phyloP scores from a whole-genome alignment of 108 stramenopile species.

The Schizochytrium sp. region DNA sequence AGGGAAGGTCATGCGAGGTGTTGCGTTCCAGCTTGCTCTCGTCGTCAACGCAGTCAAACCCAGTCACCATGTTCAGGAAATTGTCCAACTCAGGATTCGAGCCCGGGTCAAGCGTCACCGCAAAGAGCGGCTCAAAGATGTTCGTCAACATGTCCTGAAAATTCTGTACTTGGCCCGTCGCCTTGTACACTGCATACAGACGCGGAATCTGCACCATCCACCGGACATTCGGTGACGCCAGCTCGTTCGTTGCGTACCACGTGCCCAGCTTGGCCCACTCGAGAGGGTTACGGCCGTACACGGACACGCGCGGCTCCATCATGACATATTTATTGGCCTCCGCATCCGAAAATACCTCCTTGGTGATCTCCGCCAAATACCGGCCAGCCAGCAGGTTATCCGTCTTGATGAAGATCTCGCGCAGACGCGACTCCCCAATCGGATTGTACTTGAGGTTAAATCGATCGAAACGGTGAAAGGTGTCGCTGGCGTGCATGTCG shows the following conservation, averaged over 20 bases:
- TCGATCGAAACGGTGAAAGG: conserved; percentile 97
- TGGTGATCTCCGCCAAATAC: conserved; percentile 89
- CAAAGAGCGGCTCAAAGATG: conserved; percentile 90
- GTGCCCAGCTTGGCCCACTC: conserved; percentile 80
- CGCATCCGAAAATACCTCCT: conserved; percentile 72
- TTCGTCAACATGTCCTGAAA: conserved; percentile 90
- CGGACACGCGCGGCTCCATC: conserved; percentile 81
- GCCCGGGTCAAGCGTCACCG: conserved; percentile 59
- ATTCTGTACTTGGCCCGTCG: conserved; percentile 42
- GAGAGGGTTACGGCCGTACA: conserved; percentile 86
- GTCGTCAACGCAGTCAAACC: conserved; percentile 97
- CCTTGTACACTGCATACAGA: conserved; percentile 82
- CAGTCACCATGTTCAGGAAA: conserved; percentile 84
- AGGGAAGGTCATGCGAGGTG: conserved; percentile 42
- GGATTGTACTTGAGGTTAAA: conserved; percentile 99
- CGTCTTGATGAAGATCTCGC: conserved; percentile 97
- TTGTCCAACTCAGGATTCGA: conserved; percentile 82
- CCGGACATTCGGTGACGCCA: conserved; percentile 77
- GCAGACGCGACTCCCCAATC: conserved; percentile 84
- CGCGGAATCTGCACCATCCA: conserved; percentile 96
- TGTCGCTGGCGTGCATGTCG: conserved; percentile 95
- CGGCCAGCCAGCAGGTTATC: conserved; percentile 66
- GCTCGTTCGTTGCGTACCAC: conserved; percentile 58
- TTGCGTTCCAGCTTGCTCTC: conserved; percentile 66
- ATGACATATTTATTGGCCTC: conserved; percentile 77